Evolutionary conservation across 495 filamentous ascomycete species (phyloP).

Genomic region (Wilcoxina mikolae): DNA sequence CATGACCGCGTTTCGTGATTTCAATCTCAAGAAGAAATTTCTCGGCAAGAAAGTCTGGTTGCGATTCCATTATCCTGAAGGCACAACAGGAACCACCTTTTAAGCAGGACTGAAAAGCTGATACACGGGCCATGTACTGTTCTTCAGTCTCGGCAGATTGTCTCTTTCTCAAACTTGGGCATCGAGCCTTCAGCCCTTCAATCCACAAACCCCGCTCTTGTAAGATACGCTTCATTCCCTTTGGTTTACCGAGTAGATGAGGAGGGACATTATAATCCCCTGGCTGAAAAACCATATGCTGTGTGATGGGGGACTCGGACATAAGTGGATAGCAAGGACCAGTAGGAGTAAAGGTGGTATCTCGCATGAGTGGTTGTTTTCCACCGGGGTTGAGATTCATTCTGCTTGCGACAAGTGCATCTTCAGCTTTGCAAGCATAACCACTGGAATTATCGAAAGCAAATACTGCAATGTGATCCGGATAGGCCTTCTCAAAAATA

Average conservation of each 20-base stretch:
- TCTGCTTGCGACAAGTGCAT: constrained; percentile 8
- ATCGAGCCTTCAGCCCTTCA: not conserved
- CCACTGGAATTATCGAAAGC: constrained; percentile 12
- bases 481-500: constrained; percentile 4
- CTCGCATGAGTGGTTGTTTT: constrained; percentile 7
- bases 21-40: not conserved
- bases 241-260: not conserved
- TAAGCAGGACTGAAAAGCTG: too few species aligned
- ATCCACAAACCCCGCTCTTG: constrained; percentile 6
- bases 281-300: constrained; percentile 3
- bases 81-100: not conserved
- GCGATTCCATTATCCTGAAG: not conserved
- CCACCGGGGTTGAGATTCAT: constrained; percentile 7
- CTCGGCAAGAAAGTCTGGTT: not conserved
- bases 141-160: not conserved
- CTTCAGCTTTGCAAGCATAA: not conserved
- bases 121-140: not conserved
- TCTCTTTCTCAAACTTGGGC: not conserved
- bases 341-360: not conserved
- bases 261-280: not conserved
- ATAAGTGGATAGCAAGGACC: too few species aligned
- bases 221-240: constrained; percentile 9
- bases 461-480: constrained; percentile 7
- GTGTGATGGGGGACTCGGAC: not conserved
- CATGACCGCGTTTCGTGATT: not conserved